A percentile compares a stretch with the other conserved stretches of the same genome.
Evolutionary conservation across 768 basidiomycete genomes (phyloP).

Genomic region (Tricholomella constricta): DNA sequence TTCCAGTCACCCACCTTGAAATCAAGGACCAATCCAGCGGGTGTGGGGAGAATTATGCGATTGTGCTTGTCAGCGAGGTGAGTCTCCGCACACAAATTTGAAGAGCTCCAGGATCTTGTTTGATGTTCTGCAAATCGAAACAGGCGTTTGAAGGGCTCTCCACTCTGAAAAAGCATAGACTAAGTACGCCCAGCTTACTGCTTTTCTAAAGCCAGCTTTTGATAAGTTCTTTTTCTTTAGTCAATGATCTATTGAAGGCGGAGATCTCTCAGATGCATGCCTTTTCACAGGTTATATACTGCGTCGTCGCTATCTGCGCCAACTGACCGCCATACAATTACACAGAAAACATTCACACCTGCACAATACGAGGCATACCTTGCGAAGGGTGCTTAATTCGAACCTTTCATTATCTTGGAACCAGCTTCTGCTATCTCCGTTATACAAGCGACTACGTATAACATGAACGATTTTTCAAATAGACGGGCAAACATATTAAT

Average conservation of each 20-base stretch:
- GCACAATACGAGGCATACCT: constrained; percentile 56
- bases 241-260: constrained; percentile 74
- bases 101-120: too few species aligned
- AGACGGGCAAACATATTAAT: not conserved
- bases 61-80: constrained; percentile 78
- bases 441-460: not conserved
- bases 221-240: constrained; percentile 35
- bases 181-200: constrained; percentile 45
- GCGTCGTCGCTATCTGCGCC: not conserved
- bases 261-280: constrained; percentile 84
- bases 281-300: constrained; percentile 71
- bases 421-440: not conserved
- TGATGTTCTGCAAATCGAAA: not conserved
- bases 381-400: constrained; percentile 6
- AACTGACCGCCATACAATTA: not conserved
- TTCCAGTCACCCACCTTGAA: constrained; percentile 67
- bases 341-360: constrained; percentile 73
- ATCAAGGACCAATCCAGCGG: constrained; percentile 79
- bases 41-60: constrained; percentile 77
- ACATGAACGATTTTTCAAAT: not conserved
- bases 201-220: not conserved
- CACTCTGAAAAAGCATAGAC: constrained; percentile 74
- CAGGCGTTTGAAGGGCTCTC: constrained; percentile 79
- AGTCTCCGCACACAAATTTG: constrained; percentile 15
- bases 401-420: not conserved